Conservation (phyloP, 2,329 filamentous ascomycete species). For the Keithomyces neogunnii region DNA sequence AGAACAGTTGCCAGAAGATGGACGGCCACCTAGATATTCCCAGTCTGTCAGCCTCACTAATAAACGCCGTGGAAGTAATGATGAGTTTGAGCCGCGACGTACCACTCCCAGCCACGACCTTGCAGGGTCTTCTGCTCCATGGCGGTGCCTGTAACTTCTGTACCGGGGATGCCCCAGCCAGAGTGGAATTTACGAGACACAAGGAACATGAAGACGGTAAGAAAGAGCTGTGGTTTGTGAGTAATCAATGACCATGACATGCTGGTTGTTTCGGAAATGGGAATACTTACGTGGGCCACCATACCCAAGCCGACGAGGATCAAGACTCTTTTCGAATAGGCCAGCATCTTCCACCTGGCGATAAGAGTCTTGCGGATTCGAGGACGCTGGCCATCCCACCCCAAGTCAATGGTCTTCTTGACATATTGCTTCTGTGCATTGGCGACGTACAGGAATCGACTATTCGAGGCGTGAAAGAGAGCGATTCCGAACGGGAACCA, state of each 20-base stretch:
- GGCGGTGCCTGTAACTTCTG: conserved; percentile 48
- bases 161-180: conserved; percentile 51
- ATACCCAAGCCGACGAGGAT: conserved; percentile 45
- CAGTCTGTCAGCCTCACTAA: neutral
- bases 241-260: neutral
- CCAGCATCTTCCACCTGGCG: conserved; percentile 29
- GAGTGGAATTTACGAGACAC: conserved; percentile 58
- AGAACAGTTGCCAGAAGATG: conserved; percentile 55
- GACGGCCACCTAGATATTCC: conserved; percentile 46
- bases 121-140: conserved; percentile 39
- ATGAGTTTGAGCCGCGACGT: conserved; percentile 6
- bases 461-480: conserved; percentile 57
- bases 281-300: conserved; percentile 40
- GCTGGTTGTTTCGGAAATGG: neutral
- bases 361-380: conserved; percentile 19
- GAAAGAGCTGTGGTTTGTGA: conserved; percentile 36
- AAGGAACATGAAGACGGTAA: conserved; percentile 52
- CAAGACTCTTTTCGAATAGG: conserved; percentile 41
- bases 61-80: neutral
- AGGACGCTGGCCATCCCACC: conserved; percentile 7
- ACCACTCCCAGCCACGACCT: conserved; percentile 58
- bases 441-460: conserved; percentile 50
- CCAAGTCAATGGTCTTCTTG: conserved; percentile 7
- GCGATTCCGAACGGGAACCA: conserved; percentile 58
- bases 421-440: conserved; percentile 41